Evolutionary conservation across 2,329 filamentous ascomycete genomes (phyloP), one percentile per base, ranked within the genome.

Genomic region (Cladorrhinum sp.): DNA sequence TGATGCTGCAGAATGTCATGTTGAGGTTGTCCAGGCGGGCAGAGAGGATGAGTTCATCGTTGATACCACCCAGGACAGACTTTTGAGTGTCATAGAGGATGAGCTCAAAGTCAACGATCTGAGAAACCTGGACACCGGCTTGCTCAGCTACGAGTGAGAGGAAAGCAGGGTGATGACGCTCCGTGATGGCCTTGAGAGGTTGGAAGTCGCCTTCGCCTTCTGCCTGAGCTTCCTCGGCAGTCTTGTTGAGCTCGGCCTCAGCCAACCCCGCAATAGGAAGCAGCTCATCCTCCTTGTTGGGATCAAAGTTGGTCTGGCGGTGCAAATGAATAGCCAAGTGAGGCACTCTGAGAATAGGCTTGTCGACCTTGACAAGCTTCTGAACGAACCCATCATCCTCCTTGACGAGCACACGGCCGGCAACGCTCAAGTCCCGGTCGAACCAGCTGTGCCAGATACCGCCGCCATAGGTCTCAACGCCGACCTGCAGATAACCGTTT

Each of bases 371-470:
- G 77, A 98, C 86, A 60, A 99, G 83, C 76, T 89, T 93, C 77
- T 92, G 89, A 64, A 87, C 85, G 66, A 96, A 90, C 87, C 87
- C 68, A 6, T 61, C 57, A 6, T 60, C 84, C 86, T 87, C 87
- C 68, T 84, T 86, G 59, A 95, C 90, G 80, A 98, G 88, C 14
- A 91, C 91, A 62, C 95, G 85, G 8, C 95, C 95, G 30, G 95
- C 95, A 58, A 98, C 86, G 69, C 91, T 90, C 64, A 99, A 80
- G 74, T 99, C 95, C 55, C 95, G 88, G 75, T 99, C 95, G 72
- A 99, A 99, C 95, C 90, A 99, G 52, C 91, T 96, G 76, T 97
- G 93, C 94, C 94, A 98, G 71, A 98, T 88, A 59, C 95, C 95
- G 64, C 95, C 95, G 57, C 95, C 95, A 72, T 99, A 99, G 1